Percentiles rank a stretch among this genome's conserved stretches.
Evolutionary conservation across 1,139 yeast species (phyloP).

Genomic region (Saccharomyces pastorianus): DNA sequence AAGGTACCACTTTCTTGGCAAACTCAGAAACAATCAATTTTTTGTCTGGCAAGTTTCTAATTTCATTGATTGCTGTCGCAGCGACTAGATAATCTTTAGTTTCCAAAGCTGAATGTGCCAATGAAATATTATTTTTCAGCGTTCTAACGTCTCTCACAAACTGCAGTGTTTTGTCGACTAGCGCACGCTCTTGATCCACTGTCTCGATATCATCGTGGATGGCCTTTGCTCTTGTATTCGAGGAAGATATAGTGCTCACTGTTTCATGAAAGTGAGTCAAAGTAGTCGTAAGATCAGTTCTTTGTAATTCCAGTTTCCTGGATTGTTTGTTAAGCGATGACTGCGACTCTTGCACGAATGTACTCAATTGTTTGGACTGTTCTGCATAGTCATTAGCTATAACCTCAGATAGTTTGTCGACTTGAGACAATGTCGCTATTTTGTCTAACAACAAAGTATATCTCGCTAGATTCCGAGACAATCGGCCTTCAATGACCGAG

Average conservation of each 20-base stretch:
- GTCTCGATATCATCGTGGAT: slow-evolving; percentile 64
- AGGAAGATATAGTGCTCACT: slow-evolving; percentile 34
- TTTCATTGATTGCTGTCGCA: slow-evolving; percentile 58
- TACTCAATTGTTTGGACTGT: slow-evolving; percentile 14
- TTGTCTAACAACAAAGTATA: slow-evolving; percentile 22
- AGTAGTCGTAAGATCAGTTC: slow-evolving; percentile 41
- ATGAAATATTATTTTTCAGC: slow-evolving; percentile 33
- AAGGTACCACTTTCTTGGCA: slow-evolving; percentile 81
- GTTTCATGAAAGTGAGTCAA: slow-evolving; percentile 33
- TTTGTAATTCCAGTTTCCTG: slow-evolving; percentile 33
- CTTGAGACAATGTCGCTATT: slow-evolving; percentile 27
- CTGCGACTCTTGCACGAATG: slow-evolving; percentile 20
- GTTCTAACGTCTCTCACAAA: slow-evolving; percentile 61
- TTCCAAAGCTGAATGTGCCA: slow-evolving; percentile 23
- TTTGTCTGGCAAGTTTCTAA: slow-evolving; percentile 54
- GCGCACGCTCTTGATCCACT: slow-evolving; percentile 61
- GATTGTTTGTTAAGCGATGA: slow-evolving; percentile 26
- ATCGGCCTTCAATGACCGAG: slow-evolving; percentile 15
- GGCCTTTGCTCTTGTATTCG: slow-evolving; percentile 57
- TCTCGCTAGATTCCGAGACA: slow-evolving; percentile 25
- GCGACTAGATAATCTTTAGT: slow-evolving; percentile 53
- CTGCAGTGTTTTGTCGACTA: slow-evolving; percentile 55
- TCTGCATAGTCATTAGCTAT: slow-evolving; percentile 17
- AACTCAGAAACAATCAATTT: slow-evolving; percentile 53
- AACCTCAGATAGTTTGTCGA: slow-evolving; percentile 20